Base-by-base conservation (phyloP, 2,329 filamentous ascomycete genomes). In the Cadophora sp. region DNA sequence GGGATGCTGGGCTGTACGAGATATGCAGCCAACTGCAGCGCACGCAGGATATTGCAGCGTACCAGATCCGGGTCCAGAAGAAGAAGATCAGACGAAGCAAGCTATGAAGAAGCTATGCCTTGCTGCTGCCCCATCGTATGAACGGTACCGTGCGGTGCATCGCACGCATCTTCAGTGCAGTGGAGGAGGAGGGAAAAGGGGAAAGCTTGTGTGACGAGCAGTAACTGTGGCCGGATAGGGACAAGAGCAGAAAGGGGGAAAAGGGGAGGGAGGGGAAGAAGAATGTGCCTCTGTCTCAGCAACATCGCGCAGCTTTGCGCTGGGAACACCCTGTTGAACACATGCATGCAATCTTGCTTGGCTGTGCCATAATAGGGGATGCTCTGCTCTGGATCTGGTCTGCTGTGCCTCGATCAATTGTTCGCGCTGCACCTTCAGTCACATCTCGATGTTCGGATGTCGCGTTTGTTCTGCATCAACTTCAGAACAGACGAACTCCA, bases 21-120 rank as follows among this genome's bases (percentile, higher is more conserved):
- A 40, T 48, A 67, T 67, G 59, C 65, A 62, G 65, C 65, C 60
- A 65, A 61, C 53, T 26, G 55, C 65, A 40, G 22, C n/a, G 37
- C 60, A 60, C 53, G 46, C 51, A 67, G 58, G 34, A 62, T 59
- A 60, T 64, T 67, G 58, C 43, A 56, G 58, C 43, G 19, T 29
- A 22, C 27, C 27, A 31, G 4, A 16, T n/a, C 26, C 26, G 3
- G 14, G 40, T 16, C 51, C 51, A 34, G 51, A 16, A 8, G 51
- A 31, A 37, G 50, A 37, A 68, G 55, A 64, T 65, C 66, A 62
- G 66, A 65, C 26, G 62, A 68, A 64, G 48, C 19, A 63, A 55
- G 46, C 31, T 34, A 55, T 27, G 63, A 51, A 43, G 46, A 24
- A 26, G 46, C 43, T 48, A 51, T 63, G 55, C 55, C 22, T 48